These are phyloP conservation scores for Neurospora tetraspora DNA, from an alignment of 495 filamentous ascomycete species.

Conservation along the genomic window DNA sequence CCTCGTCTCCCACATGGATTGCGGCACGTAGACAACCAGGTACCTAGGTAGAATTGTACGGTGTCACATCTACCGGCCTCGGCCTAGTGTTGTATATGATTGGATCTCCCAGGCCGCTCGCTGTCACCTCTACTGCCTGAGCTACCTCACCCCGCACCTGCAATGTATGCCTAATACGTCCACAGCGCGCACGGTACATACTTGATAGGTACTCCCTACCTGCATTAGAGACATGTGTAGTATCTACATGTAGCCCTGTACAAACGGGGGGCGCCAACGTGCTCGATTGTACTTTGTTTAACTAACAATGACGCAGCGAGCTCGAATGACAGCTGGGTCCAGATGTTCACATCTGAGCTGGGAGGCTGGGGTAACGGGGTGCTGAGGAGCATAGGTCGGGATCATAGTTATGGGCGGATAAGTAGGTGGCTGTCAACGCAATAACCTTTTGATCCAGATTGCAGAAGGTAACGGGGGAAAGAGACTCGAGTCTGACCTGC, in stretches of 20 bases:
- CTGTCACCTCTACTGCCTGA: not conserved
- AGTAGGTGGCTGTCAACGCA: not conserved
- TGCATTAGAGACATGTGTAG: not conserved
- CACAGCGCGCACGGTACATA: not conserved
- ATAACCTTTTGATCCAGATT: not conserved
- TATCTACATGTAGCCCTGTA: not conserved
- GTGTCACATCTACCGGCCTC: not conserved
- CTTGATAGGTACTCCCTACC: not conserved
- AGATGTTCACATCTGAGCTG: not conserved
- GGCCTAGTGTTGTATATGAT: not conserved
- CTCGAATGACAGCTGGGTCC: not conserved
- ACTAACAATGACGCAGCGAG: not conserved
- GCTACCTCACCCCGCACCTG: not conserved
- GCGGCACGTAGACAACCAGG: not conserved
- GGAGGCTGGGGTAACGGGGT: not conserved
- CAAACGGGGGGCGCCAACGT: not conserved
- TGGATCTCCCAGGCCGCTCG: not conserved
- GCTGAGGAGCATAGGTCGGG: not conserved
- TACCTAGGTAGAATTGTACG: not conserved
- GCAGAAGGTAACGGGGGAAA: not conserved
- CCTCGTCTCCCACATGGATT: not conserved
- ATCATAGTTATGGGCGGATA: not conserved
- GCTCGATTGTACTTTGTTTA: not conserved
- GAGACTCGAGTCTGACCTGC: not conserved
- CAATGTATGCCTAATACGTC: not conserved